A percentile compares a stretch with the other conserved stretches of the same genome.
phyloP scores from a whole-genome alignment of 495 filamentous ascomycete genomes.

The Pyronema omphalodes region DNA sequence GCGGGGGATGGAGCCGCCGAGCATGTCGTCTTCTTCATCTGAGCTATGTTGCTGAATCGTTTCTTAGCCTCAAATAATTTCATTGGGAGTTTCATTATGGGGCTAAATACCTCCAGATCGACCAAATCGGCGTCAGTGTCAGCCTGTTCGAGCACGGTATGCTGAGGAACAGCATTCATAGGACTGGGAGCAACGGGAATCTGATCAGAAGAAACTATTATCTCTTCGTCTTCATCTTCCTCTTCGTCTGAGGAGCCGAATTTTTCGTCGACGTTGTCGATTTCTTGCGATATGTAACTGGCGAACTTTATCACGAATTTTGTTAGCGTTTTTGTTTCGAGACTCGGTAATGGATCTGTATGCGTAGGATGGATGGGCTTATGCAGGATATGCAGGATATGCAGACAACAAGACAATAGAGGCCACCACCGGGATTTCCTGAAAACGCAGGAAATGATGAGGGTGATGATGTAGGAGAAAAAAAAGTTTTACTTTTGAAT shows the following conservation, averaged over 20 bases:
- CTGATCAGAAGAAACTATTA: constrained; percentile 18
- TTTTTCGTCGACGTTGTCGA: constrained; percentile 24
- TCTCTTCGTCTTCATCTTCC: constrained; percentile 14
- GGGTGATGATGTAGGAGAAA: constrained; percentile 6
- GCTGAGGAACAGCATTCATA: constrained; percentile 11
- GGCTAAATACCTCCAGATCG: constrained; percentile 17
- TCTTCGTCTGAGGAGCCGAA: constrained; percentile 22
- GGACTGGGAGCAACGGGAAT: constrained; percentile 19
- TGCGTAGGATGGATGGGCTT: constrained; percentile 2
- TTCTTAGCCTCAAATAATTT: background rate
- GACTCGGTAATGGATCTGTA: constrained; percentile 4
- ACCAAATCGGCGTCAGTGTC: constrained; percentile 11
- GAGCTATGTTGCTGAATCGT: constrained; percentile 11
- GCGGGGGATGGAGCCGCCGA: constrained; percentile 6
- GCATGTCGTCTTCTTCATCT: constrained; percentile 19
- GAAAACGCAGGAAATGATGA: background rate
- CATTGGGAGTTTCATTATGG: background rate
- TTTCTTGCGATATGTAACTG: constrained; percentile 23
- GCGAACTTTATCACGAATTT: constrained; percentile 15
- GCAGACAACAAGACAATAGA: too few relatives aligned
- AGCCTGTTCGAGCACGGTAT: constrained; percentile 16
- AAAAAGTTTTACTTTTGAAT: constrained; percentile 17
- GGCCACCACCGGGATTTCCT: background rate
- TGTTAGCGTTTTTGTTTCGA: constrained; percentile 14
- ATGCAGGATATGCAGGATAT: background rate